Base-by-base conservation (phyloP, 495 filamentous ascomycete species). In the Massariosphaeria phaeospora region DNA sequence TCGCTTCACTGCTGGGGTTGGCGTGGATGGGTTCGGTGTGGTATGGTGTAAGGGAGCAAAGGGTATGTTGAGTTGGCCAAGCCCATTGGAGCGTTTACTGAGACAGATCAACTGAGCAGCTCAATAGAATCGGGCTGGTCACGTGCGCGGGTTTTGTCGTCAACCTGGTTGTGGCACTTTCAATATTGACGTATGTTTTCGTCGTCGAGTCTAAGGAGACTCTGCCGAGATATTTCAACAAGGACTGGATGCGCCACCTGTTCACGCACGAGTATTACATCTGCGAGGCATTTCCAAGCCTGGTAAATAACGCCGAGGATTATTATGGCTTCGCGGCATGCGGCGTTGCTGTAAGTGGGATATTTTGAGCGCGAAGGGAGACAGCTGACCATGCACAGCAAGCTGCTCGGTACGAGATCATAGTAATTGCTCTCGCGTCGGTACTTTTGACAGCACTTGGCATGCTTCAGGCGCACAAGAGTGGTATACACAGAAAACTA, bases 251-350 rank as follows among this genome's bases (percentile, higher is more conserved):
- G 30, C 11, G 12, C 18, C 4, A n/a, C n/a, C n/a, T n/a, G 2
- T 51, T 52, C 20, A 58, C 55, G 9, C n/a, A 35, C 4, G 55
- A 58, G 34, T 52, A 29, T 33, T 58, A 51, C 21, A 17, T 52
- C 21, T 58, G 55, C 18, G 46, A 23, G 15, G 48, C 48, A 13
- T 38, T 58, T 29, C 55, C 55, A 12, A 46, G 30, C 24, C 7
- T 31, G n/a, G 36, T 58, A 7, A 8, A 1, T 0, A 25, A 52
- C 21, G n/a, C 46, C 1, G 38, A 57, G 4, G 25, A 18, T 3
- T 11, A 43, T 8, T 58, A 41, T 20, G 47, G 55, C 5, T 58
- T 58, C 13, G 23, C 38, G 2, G 40, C 40, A 7, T 58, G 55
- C 17, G 39, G 39, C 4, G 3, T 18, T 24, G 55, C 55, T 21